Conservation (phyloP, 208 protist species). For the Trypanosoma conorhini region DNA sequence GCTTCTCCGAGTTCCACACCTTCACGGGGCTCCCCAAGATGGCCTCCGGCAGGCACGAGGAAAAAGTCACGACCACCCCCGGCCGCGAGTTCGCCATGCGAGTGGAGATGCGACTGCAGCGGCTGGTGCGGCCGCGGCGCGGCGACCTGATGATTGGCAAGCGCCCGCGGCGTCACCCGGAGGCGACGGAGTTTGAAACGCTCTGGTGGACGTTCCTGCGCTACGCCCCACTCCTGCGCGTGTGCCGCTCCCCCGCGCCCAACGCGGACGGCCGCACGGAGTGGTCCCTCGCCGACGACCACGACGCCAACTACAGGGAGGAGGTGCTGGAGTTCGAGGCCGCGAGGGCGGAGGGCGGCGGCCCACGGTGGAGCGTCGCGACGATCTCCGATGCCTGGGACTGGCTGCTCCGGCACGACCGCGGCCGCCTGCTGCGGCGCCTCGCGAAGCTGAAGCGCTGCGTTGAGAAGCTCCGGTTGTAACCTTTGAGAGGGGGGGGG, state of each 20-base stretch:
- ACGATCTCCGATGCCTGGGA: constrained; percentile 31
- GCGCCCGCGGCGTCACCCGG: not conserved
- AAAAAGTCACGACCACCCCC: not conserved
- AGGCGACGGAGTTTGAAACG: not conserved
- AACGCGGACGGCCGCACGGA: not conserved
- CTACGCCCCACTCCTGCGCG: constrained; percentile 22
- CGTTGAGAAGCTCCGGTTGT: constrained; percentile 23
- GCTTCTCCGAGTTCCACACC: constrained; percentile 21
- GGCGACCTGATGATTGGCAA: constrained; percentile 6
- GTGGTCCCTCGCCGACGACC: constrained; percentile 22
- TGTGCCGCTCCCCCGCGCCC: constrained; percentile 1
- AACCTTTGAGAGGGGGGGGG: not conserved
- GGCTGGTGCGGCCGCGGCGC: constrained; percentile 11
- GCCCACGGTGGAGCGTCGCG: not conserved
- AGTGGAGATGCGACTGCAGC: constrained; percentile 12
- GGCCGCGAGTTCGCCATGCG: not conserved
- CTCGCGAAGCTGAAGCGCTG: constrained; percentile 29
- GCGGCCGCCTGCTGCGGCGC: constrained; percentile 29
- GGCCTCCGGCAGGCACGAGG: not conserved
- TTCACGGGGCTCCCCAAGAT: constrained; percentile 19
- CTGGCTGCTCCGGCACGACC: constrained; percentile 29
- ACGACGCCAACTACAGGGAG: constrained; percentile 12
- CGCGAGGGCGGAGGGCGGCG: not conserved
- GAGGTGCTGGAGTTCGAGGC: constrained; percentile 7
- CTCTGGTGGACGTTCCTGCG: constrained; percentile 23